Base-by-base conservation (phyloP, 176 grass and related monocot genomes). In the Saccharum spontaneum region DNA sequence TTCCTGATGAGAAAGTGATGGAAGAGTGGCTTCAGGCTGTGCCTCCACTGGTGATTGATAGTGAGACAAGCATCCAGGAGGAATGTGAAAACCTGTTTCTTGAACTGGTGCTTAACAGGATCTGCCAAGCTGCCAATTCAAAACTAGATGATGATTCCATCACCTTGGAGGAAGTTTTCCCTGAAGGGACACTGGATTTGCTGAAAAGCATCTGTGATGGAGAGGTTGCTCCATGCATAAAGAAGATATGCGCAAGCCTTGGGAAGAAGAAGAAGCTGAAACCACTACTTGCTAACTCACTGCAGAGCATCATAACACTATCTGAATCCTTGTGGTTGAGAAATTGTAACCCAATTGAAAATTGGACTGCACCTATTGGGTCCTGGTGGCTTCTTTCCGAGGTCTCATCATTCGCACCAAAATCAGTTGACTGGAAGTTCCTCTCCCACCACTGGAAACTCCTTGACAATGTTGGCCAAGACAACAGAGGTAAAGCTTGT, bases 221-320 rank as follows among this genome's bases (percentile, higher is more conserved):
- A 66, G 96, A 95, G 74, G 83, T 95, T 43, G 89, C 81, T 55
- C 91, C 88, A 15, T 98, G 91, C 74, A 83, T 98, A 54, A 95
- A 82, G 59, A 98, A 87, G 82, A 95, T 98, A 88, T 93, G 92
- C 80, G 82, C 89, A 71, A 95, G 89, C 87, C 93, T 98, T 77
- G 96, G 96, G 37, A 98, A 84, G 91, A 98, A 98, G 91, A 95
- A 94, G 93, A 95, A 79, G 67, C 80, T 98, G n/a, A 98, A 87
- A 83, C 69, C 78, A 66, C 83, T 84, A 9, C 85, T 95, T 78
- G 86, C 89, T 75, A 95, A 57, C 78, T 95, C 96, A 43, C 89
- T 98, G 86, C 91, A 98, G 83, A 94, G 90, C 26, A 87, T 95
- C 28, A 93, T 98, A 75, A 89, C 83, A 71, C 82, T 89, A 63